phyloP scores from a whole-genome alignment of 805 yeast species.

The Blastobotrys americana region DNA sequence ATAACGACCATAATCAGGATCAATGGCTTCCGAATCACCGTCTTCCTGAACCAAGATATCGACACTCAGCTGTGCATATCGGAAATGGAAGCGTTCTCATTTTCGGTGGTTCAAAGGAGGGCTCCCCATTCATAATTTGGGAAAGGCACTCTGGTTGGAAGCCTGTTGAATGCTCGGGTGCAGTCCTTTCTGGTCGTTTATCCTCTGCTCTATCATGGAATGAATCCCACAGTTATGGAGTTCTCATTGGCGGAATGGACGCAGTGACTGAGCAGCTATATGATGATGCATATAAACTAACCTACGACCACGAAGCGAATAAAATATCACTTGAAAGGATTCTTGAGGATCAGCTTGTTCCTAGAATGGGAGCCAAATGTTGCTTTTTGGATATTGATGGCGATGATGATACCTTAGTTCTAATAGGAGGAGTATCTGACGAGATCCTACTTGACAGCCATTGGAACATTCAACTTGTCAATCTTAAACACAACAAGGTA shows the following conservation, averaged over 20 bases:
- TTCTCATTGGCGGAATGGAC: slow-evolving; percentile 34
- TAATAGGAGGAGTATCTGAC: slow-evolving; percentile 55
- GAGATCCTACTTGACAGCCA: slow-evolving; percentile 25
- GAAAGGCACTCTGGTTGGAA: slow-evolving; percentile 17
- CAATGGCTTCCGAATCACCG: slow-evolving; percentile 38
- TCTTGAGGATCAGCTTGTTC: slow-evolving; percentile 3
- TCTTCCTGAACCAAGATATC: slow-evolving; percentile 41
- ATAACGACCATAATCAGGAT: too few relatives aligned
- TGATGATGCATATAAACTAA: slow-evolving; percentile 17
- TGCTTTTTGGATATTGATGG: slow-evolving; percentile 19
- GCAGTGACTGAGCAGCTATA: slow-evolving; percentile 6
- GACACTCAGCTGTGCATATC: slow-evolving; percentile 41
- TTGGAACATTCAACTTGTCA: slow-evolving; percentile 28
- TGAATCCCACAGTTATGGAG: slow-evolving; percentile 30
- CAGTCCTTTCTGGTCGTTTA: slow-evolving; percentile 18
- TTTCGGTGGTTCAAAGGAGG: slow-evolving; percentile 42
- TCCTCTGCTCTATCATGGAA: slow-evolving; percentile 36
- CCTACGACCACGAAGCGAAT: slow-evolving; percentile 1
- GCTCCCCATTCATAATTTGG: slow-evolving; percentile 15
- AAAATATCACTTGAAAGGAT: slow-evolving; percentile 36
- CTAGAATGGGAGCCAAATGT: slow-evolving; percentile 41
- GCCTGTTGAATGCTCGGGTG: slow-evolving; percentile 11
- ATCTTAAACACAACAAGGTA: background rate
- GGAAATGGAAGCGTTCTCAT: slow-evolving; percentile 34
- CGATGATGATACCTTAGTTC: slow-evolving; percentile 31